Evolutionary conservation across 2,329 filamentous ascomycete species (phyloP), one percentile per base, ranked within the genome.

Genomic region (Alternaria alternata): DNA sequence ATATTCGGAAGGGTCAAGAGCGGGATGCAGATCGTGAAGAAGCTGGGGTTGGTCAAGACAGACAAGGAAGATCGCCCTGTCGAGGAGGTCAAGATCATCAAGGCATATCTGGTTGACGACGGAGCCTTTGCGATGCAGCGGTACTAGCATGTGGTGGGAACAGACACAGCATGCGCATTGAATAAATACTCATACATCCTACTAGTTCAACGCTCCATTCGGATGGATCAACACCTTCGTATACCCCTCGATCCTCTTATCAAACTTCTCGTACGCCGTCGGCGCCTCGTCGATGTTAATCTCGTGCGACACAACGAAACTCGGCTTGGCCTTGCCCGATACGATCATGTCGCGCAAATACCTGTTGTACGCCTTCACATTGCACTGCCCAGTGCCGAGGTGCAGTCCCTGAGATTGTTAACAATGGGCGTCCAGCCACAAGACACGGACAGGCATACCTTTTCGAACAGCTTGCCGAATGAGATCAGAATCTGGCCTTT

Each of bases 1-100:
- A 96, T 99, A 68, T 99, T 99, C 76, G 95, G 95, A 1, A 84
- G 94, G 54, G 93, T 99, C 39, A 94, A 91, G 82, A 87, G 81
- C 55, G 95, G 95, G 0, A 88, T 98, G 86, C 84, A 86, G 57
- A 85, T 94, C n/a, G 89, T 98, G 28, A 89, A 92, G 82, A 86
- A 93, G 67, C 91, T 99, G 87, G 95, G 94, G 0, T 77, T 95
- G 59, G 93, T 97, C 51, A 92, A 91, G 82, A 97, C 93, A 1
- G 92, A 88, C 24, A 81, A 81, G 7, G 92, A 94, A 69, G 95
- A 98, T 78, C 83, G 90, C 69, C 95, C 95, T 0, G 80, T 88
- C 6, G 90, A 96, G 70, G 89, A 96, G 69, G 87, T 98, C 55
- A 93, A 87, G 81, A 94, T 98, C 62, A 75, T 92, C 44, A 87